Percentiles rank a stretch among this genome's conserved stretches.
Evolutionary conservation across 1,284 basidiomycete genomes (phyloP).

Genomic region (Anthracocystis setariae): DNA sequence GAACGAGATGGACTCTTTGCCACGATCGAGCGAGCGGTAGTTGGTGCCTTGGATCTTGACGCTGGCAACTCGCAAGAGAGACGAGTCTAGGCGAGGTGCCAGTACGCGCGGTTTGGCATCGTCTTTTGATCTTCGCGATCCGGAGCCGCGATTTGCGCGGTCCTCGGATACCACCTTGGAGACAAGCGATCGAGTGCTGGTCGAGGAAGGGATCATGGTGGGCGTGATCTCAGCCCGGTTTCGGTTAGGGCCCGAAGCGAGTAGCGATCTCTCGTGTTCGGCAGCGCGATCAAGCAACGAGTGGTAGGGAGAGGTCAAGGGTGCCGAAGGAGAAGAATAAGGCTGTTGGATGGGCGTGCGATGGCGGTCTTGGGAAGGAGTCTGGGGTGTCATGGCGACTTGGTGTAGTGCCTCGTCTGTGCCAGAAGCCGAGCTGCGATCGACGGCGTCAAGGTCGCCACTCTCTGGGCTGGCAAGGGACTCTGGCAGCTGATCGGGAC

Average conservation of each 20-base stretch:
- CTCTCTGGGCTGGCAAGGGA: slow-evolving; percentile 32
- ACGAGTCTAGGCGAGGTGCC: slow-evolving; percentile 56
- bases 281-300: slow-evolving; percentile 13
- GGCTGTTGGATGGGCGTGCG: slow-evolving; percentile 25
- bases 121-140: slow-evolving; percentile 34
- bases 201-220: slow-evolving; percentile 41
- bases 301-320: slow-evolving; percentile 25
- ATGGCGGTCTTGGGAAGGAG: slow-evolving; percentile 11
- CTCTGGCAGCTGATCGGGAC: slow-evolving; percentile 17
- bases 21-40: slow-evolving; percentile 83
- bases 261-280: slow-evolving; percentile 39
- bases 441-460: slow-evolving; percentile 48
- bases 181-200: slow-evolving; percentile 42
- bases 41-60: slow-evolving; percentile 72
- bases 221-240: slow-evolving; percentile 35
- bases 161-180: slow-evolving; percentile 34
- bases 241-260: slow-evolving; percentile 46
- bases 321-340: slow-evolving; percentile 16
- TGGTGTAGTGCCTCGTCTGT: slow-evolving; percentile 33
- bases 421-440: slow-evolving; percentile 44
- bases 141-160: slow-evolving; percentile 14
- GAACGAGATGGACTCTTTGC: slow-evolving; percentile 86
- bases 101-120: slow-evolving; percentile 30
- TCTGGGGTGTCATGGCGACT: slow-evolving; percentile 10
- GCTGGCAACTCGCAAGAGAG: slow-evolving; percentile 50